These are phyloP conservation scores for Fennellomyces sp. DNA, from an alignment of 371 early-diverging fungal species.

Conservation along the genomic window DNA sequence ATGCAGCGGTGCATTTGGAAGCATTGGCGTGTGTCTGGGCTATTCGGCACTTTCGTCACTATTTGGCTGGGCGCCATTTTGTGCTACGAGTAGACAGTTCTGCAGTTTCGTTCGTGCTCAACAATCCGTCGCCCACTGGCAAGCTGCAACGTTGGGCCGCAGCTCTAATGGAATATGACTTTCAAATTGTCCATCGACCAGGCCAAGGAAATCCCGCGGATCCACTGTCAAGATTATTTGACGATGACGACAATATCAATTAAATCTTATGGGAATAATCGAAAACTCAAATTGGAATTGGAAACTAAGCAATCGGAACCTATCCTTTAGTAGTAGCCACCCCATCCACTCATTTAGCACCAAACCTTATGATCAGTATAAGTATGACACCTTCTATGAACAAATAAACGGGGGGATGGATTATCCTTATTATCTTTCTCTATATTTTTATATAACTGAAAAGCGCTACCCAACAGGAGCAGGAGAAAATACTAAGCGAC, in stretches of 20 bases:
- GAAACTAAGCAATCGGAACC: too few species aligned
- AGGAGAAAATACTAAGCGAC: neutral
- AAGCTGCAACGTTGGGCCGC: slow-evolving; percentile 31
- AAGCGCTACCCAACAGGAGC: neutral
- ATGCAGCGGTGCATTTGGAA: slow-evolving; percentile 26
- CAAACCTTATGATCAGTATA: neutral
- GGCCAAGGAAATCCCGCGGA: slow-evolving; percentile 31
- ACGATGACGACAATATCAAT: neutral
- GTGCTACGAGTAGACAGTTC: slow-evolving; percentile 35
- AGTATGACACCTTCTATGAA: neutral
- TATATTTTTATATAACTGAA: slow-evolving; percentile 1
- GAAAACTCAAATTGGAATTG: neutral
- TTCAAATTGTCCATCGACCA: slow-evolving; percentile 17
- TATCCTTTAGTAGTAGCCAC: too few species aligned
- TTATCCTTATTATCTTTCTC: slow-evolving; percentile 11
- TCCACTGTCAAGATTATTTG: slow-evolving; percentile 21
- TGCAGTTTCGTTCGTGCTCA: slow-evolving; percentile 18
- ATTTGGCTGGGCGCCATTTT: slow-evolving; percentile 26
- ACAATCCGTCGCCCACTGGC: slow-evolving; percentile 9
- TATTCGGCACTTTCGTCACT: slow-evolving; percentile 27
- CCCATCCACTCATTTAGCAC: neutral
- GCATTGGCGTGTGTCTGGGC: slow-evolving; percentile 38
- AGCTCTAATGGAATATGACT: slow-evolving; percentile 25
- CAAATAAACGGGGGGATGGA: slow-evolving; percentile 10
- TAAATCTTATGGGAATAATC: neutral